These are phyloP conservation scores for Arabidopsis hybrid DNA, from an alignment of 441 rosid species.

Conservation along the genomic window DNA sequence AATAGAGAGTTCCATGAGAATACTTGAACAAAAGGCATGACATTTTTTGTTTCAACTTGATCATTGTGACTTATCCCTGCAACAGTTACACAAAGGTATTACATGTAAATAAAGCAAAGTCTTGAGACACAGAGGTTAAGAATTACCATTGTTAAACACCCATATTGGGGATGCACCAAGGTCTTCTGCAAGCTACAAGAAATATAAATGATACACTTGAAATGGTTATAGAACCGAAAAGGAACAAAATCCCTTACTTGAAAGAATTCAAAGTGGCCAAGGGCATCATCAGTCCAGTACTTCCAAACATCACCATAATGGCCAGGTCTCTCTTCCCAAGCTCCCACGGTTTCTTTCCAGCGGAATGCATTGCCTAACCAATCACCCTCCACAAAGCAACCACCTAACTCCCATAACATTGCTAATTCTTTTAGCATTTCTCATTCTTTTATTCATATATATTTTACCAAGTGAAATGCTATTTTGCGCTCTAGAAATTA, in stretches of 20 bases:
- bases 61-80: conserved; percentile 85
- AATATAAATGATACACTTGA: conserved; percentile 27
- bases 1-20: conserved; percentile 31
- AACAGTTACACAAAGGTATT: conserved; percentile 26
- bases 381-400: conserved; percentile 88
- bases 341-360: conserved; percentile 88
- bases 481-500: conserved; percentile 33
- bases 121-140: conserved; percentile 6
- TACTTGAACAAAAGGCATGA: conserved; percentile 82
- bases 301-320: conserved; percentile 91
- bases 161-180: conserved; percentile 75
- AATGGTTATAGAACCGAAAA: not conserved
- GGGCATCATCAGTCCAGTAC: conserved; percentile 95
- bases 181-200: conserved; percentile 80
- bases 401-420: conserved; percentile 54
- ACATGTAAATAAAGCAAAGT: conserved; percentile 21
- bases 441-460: not conserved
- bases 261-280: conserved; percentile 82
- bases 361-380: conserved; percentile 89
- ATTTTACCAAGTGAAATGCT: conserved; percentile 3
- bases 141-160: conserved; percentile 85
- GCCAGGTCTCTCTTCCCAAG: conserved; percentile 95
- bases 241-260: conserved; percentile 53
- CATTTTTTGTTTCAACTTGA: conserved; percentile 61
- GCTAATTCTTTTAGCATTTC: not conserved